A percentile compares a stretch with the other conserved stretches of the same genome.
Evolutionary conservation across 2,329 filamentous ascomycete genomes (phyloP).

Genomic region (Colletotrichum plurivorum): DNA sequence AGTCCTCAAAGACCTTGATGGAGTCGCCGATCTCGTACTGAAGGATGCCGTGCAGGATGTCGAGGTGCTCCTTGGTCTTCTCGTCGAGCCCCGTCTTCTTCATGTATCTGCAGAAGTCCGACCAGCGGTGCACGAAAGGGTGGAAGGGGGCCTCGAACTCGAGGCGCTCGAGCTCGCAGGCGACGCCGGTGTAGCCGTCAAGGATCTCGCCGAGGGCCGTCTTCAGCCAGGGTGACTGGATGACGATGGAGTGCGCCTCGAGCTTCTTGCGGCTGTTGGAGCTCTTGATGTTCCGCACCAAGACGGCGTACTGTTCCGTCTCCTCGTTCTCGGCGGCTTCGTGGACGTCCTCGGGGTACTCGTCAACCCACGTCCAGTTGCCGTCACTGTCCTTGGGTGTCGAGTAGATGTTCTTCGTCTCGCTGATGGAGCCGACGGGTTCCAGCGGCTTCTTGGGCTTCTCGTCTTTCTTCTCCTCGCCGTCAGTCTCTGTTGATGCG

Average conservation of each 20-base stretch:
- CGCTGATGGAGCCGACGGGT: conserved; percentile 52
- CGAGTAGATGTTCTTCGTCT: conserved; percentile 59
- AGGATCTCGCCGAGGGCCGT: conserved; percentile 68
- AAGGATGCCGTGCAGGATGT: conserved; percentile 62
- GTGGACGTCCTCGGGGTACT: conserved; percentile 67
- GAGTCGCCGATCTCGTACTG: conserved; percentile 65
- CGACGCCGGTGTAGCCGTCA: conserved; percentile 71
- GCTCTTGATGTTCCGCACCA: conserved; percentile 71
- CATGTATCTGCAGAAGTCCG: conserved; percentile 58
- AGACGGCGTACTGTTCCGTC: conserved; percentile 72
- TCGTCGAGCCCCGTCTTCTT: conserved; percentile 58
- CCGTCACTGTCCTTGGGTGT: conserved; percentile 62
- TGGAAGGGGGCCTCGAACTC: conserved; percentile 73
- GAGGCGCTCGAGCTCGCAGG: conserved; percentile 70
- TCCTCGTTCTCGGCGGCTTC: conserved; percentile 73
- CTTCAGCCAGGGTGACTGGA: conserved; percentile 75
- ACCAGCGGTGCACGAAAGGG: conserved; percentile 77
- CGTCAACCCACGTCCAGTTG: conserved; percentile 68
- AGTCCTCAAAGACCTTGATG: conserved; percentile 65
- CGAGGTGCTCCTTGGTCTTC: conserved; percentile 61
- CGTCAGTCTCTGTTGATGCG: conserved; percentile 42
- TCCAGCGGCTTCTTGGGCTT: conserved; percentile 44
- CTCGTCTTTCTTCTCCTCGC: conserved; percentile 33
- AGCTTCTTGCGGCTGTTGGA: conserved; percentile 73
- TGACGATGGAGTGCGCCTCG: conserved; percentile 72